These are phyloP conservation scores for Lactarius trivialis DNA, from an alignment of 768 basidiomycete genomes.

Conservation along the genomic window DNA sequence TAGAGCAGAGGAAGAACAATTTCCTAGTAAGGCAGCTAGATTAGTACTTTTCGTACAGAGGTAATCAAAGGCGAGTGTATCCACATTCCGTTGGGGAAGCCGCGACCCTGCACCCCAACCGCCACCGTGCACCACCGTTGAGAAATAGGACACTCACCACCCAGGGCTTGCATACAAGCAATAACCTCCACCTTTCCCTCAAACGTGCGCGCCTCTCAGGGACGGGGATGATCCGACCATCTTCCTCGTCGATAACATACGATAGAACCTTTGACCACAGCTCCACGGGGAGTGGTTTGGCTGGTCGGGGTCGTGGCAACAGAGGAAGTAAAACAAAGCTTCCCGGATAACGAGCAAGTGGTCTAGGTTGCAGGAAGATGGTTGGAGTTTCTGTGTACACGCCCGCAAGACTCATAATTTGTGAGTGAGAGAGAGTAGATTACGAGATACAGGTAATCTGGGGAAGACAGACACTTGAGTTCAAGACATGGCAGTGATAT, in stretches of 20 bases:
- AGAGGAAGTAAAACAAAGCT: conserved; percentile 62
- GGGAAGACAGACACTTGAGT: not conserved
- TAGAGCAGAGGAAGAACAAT: conserved; percentile 64
- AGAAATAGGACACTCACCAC: conserved; percentile 15
- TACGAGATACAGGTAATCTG: not conserved
- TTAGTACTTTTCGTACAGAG: conserved; percentile 3
- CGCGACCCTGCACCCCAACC: not conserved
- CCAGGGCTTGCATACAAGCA: conserved; percentile 22
- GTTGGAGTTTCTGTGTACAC: conserved; percentile 8
- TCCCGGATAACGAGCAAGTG: conserved; percentile 53
- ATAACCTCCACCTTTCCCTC: conserved; percentile 24
- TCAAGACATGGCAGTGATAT: not conserved
- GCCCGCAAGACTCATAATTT: conserved; percentile 9
- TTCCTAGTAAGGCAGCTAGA: conserved; percentile 38
- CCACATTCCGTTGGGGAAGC: not conserved
- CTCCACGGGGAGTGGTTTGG: conserved; percentile 58
- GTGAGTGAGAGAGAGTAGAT: not conserved
- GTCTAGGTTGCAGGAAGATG: conserved; percentile 59
- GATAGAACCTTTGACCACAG: conserved; percentile 62
- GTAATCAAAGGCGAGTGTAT: not conserved
- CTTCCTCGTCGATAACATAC: conserved; percentile 27
- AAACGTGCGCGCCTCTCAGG: conserved; percentile 8
- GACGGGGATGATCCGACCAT: conserved; percentile 4
- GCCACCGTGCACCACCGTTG: not conserved
- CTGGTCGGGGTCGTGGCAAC: conserved; percentile 46